Conservation (phyloP, 371 early-diverging fungal genomes). For the Syncephalis plumigaleata region DNA sequence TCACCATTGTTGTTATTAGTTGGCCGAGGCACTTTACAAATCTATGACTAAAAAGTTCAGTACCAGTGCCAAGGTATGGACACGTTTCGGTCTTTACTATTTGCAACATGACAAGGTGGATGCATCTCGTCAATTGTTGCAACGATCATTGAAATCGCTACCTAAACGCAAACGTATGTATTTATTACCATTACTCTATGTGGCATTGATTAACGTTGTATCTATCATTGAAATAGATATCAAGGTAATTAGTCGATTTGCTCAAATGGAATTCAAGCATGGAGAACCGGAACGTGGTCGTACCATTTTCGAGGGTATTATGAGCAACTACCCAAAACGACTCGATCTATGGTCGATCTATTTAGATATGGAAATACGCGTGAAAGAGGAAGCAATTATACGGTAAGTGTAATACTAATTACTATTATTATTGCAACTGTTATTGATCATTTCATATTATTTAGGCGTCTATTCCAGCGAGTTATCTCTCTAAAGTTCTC, state of each 20-base stretch:
- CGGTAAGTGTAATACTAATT: constrained; percentile 21
- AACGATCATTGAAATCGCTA: constrained; percentile 55
- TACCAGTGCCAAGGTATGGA: constrained; percentile 80
- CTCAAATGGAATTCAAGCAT: constrained; percentile 83
- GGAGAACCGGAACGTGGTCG: constrained; percentile 90
- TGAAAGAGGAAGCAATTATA: constrained; percentile 39
- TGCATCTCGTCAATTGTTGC: constrained; percentile 60
- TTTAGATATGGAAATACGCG: constrained; percentile 82
- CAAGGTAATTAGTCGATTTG: constrained; percentile 67
- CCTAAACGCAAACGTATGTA: constrained; percentile 83
- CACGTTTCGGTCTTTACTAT: constrained; percentile 56
- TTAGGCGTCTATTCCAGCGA: constrained; percentile 77
- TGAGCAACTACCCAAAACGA: constrained; percentile 82
- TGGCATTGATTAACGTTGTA: neutral
- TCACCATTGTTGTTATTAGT: no score
- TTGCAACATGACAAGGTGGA: constrained; percentile 49
- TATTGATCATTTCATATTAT: constrained; percentile 3
- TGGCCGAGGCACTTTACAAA: constrained; percentile 55
- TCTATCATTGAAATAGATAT: constrained; percentile 12
- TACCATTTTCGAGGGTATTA: constrained; percentile 86
- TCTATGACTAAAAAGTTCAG: constrained; percentile 72
- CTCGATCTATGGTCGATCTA: constrained; percentile 91
- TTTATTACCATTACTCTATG: neutral
- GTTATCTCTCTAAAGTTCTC: constrained; percentile 70
- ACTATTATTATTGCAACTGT: neutral